phyloP scores from a whole-genome alignment of 192 early-diverging fungal genomes.

The Coemansia sp. region DNA sequence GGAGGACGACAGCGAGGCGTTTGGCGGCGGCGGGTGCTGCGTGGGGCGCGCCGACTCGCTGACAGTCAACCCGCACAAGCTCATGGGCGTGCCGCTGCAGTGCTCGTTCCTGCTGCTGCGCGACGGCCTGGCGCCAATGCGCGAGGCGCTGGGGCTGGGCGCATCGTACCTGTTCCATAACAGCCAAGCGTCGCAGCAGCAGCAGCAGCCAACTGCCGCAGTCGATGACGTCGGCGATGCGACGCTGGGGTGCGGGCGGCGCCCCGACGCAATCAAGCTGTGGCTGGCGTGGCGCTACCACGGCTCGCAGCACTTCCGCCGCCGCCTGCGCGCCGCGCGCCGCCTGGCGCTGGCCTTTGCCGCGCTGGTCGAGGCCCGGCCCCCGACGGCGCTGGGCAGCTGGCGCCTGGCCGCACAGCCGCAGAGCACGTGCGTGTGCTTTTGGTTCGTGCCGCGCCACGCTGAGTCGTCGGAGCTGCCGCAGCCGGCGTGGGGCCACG shows the following conservation, averaged over 20 bases:
- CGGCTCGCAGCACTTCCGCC: conserved; percentile 63
- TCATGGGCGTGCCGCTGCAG: conserved; percentile 77
- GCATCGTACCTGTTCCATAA: conserved; percentile 73
- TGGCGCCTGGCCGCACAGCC: conserved; percentile 50
- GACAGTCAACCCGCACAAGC: conserved; percentile 82
- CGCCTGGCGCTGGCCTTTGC: conserved; percentile 57
- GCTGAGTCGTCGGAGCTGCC: background rate
- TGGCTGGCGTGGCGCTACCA: conserved; percentile 80
- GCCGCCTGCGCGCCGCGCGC: conserved; percentile 64
- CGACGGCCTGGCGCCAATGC: conserved; percentile 59
- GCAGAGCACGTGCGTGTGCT: conserved; percentile 61
- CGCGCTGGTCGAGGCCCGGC: conserved; percentile 21
- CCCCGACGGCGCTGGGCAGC: conserved; percentile 25
- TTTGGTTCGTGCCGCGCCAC: conserved; percentile 70
- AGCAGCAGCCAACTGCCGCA: conserved; percentile 12
- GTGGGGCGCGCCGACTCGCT: conserved; percentile 62
- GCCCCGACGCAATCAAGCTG: conserved; percentile 79
- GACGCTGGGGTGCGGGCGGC: conserved; percentile 78
- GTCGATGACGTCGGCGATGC: conserved; percentile 74
- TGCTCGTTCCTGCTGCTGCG: conserved; percentile 74
- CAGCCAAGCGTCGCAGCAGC: background rate
- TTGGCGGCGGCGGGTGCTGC: conserved; percentile 6
- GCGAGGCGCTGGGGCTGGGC: conserved; percentile 62
- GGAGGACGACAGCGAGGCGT: conserved; percentile 39
- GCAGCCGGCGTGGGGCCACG: conserved; percentile 15